Conservation (phyloP, 2,329 filamentous ascomycete species). For the Apiospora marii region DNA sequence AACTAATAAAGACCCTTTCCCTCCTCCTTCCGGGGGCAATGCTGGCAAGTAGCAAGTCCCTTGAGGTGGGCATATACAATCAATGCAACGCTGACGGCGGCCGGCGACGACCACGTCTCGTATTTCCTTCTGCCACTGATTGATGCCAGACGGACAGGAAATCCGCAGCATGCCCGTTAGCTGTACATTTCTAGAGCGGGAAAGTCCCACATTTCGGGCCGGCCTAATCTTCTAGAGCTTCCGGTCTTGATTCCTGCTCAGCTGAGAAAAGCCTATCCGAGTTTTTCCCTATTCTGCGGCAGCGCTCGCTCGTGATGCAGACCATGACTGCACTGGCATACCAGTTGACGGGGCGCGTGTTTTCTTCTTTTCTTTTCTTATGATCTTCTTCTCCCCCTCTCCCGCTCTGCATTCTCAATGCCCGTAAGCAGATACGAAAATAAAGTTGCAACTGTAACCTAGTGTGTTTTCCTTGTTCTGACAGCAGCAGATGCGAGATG, state of each 20-base stretch:
- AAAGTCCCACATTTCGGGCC: conserved; percentile 9
- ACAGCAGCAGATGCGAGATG: conserved; percentile 18
- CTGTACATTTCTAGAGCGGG: neutral
- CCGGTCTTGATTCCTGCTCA: neutral
- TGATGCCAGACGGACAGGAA: neutral
- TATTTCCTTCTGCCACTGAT: neutral
- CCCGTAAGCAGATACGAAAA: conserved; percentile 9
- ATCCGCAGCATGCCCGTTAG: conserved; percentile 5
- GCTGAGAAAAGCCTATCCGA: conserved; percentile 7
- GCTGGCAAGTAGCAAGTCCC: neutral
- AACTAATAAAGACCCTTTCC: too few species aligned
- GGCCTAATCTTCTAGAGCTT: neutral
- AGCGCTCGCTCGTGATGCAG: neutral
- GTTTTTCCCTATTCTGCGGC: neutral
- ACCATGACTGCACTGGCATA: neutral
- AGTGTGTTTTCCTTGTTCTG: neutral
- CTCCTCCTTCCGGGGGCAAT: too few species aligned
- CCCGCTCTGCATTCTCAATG: neutral
- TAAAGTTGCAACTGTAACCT: conserved; percentile 18
- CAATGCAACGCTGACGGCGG: neutral
- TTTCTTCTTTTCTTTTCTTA: neutral
- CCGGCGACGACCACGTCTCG: neutral
- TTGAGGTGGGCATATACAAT: neutral
- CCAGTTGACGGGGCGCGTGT: neutral
- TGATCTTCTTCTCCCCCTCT: neutral